These are phyloP conservation scores for Fusarium denticulatum DNA, from an alignment of 2,329 filamentous ascomycete species.

Conservation along the genomic window DNA sequence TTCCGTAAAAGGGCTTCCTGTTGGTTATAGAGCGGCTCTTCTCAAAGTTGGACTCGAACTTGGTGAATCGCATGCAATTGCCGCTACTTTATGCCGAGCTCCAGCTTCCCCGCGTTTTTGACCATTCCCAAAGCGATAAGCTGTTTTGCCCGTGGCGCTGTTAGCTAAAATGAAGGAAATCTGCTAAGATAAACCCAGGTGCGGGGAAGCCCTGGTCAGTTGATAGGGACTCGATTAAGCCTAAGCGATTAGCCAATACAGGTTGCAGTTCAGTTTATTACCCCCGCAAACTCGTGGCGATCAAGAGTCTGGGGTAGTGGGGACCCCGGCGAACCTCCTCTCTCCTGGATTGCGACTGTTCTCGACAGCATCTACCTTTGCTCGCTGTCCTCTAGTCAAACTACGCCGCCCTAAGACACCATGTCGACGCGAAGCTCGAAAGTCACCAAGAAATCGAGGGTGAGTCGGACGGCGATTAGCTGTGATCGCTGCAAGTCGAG, in stretches of 20 bases:
- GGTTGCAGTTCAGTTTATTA: background rate
- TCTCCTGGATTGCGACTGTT: background rate
- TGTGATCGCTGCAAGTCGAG: background rate
- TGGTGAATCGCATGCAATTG: background rate
- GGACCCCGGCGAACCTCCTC: background rate
- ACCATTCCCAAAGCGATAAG: background rate
- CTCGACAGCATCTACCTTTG: rapidly evolving
- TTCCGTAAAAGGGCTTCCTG: rapidly evolving
- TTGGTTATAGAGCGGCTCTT: rapidly evolving
- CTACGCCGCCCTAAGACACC: rapidly evolving
- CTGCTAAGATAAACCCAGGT: background rate
- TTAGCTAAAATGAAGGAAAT: too few species aligned
- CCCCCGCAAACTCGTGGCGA: background rate
- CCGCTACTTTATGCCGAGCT: background rate
- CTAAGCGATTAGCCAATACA: background rate
- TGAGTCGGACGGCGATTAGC: background rate
- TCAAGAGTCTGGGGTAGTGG: background rate
- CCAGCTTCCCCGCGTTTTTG: background rate
- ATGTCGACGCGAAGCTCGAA: background rate
- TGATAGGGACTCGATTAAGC: background rate
- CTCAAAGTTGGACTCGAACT: rapidly evolving
- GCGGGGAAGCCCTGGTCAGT: background rate
- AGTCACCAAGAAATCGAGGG: background rate
- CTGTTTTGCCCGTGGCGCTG: too few species aligned
- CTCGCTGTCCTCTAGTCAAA: too few species aligned